Evolutionary conservation across 768 basidiomycete genomes (phyloP).

Genomic region (Trametes elegans): DNA sequence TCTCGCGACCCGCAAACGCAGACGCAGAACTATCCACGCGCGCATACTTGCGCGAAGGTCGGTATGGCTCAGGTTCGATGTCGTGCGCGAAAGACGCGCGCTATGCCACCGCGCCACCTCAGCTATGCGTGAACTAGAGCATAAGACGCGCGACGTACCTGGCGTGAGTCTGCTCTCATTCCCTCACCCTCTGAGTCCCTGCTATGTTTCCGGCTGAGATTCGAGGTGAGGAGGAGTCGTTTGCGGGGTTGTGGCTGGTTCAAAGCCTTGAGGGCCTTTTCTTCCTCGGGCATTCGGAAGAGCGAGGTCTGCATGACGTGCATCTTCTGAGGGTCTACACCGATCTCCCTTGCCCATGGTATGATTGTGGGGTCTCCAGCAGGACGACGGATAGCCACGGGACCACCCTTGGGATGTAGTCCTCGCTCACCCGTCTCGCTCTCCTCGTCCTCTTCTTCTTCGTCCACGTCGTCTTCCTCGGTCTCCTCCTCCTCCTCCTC

Average conservation of each 20-base stretch:
- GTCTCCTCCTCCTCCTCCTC: not conserved
- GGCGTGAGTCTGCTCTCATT: constrained; percentile 51
- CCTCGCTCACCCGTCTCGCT: constrained; percentile 1
- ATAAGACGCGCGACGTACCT: constrained; percentile 41
- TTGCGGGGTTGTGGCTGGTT: constrained; percentile 35
- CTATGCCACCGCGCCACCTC: constrained; percentile 36
- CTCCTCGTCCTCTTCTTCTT: constrained; percentile 1
- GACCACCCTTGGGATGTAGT: not conserved
- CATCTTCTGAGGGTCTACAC: constrained; percentile 84
- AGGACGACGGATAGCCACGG: not conserved
- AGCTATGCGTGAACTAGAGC: not conserved
- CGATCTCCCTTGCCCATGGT: constrained; percentile 70
- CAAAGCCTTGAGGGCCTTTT: constrained; percentile 57
- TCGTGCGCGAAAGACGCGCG: constrained; percentile 78
- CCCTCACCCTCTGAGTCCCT: constrained; percentile 77
- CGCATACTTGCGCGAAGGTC: constrained; percentile 79
- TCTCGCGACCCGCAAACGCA: constrained; percentile 61
- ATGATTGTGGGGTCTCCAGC: constrained; percentile 50
- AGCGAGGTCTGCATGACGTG: constrained; percentile 92
- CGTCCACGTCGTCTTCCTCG: not conserved
- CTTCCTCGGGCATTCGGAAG: constrained; percentile 76
- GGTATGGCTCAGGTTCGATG: constrained; percentile 61
- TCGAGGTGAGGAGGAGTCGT: constrained; percentile 37
- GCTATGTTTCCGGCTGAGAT: constrained; percentile 65
- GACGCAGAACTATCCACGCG: constrained; percentile 71